Evolutionary conservation across 331 rosid species (phyloP).

Genomic region (Spiraea crenata): DNA sequence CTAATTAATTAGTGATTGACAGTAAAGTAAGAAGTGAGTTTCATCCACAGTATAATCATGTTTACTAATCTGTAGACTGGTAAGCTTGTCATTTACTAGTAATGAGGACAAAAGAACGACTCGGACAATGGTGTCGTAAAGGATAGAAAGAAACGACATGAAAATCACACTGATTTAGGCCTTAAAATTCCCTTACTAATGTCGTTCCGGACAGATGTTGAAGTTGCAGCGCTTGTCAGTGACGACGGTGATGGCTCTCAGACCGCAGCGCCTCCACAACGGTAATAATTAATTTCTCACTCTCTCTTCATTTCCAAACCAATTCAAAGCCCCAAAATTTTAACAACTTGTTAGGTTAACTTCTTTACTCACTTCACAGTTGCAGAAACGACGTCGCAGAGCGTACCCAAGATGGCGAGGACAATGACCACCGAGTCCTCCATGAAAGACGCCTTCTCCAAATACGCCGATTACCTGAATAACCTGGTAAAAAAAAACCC

Average conservation of each 20-base stretch:
- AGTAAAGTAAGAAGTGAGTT: too few relatives aligned
- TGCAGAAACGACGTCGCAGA: conserved; percentile 41
- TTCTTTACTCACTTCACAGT: conserved; percentile 22
- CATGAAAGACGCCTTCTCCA: conserved; percentile 62
- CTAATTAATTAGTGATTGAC: too few relatives aligned
- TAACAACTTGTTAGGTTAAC: neutral
- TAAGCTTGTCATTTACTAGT: too few relatives aligned
- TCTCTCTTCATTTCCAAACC: neutral
- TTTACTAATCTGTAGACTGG: too few relatives aligned
- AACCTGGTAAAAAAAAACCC: conserved; percentile 50
- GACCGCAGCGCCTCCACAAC: conserved; percentile 52
- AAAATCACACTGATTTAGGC: neutral
- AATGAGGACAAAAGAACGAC: neutral
- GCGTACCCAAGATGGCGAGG: conserved; percentile 53
- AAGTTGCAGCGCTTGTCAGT: conserved; percentile 31
- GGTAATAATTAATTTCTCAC: conserved; percentile 27
- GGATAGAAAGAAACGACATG: neutral
- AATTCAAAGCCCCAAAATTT: too few relatives aligned
- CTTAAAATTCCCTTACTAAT: too few relatives aligned
- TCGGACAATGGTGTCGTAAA: neutral
- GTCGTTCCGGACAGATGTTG: conserved; percentile 34
- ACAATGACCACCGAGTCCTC: conserved; percentile 55
- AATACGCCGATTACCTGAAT: conserved; percentile 65
- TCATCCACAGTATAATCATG: too few relatives aligned
- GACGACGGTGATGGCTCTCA: conserved; percentile 46